Percentiles rank a stretch among this genome's conserved stretches.
Evolutionary conservation across 768 basidiomycete species (phyloP).

Genomic region (Lactarius quietus): DNA sequence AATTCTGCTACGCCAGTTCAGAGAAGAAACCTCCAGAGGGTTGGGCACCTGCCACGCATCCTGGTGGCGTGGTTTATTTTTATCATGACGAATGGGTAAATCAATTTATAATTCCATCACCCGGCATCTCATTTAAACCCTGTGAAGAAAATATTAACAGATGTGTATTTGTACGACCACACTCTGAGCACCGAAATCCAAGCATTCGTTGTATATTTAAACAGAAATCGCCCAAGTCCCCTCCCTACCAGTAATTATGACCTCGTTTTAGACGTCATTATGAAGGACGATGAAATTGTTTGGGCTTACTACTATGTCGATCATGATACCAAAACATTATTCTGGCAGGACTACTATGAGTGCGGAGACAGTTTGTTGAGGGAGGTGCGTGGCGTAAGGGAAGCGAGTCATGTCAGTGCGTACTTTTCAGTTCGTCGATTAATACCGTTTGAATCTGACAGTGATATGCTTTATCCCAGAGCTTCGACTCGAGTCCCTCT

Average conservation of each 20-base stretch:
- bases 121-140: not conserved
- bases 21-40: not conserved
- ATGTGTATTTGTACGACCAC: constrained; percentile 18
- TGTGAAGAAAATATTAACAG: constrained; percentile 13
- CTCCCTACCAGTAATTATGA: not conserved
- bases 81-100: constrained; percentile 1
- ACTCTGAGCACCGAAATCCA: not conserved
- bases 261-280: constrained; percentile 12
- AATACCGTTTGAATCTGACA: not conserved
- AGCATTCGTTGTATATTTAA: not conserved
- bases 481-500: constrained; percentile 9
- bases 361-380: not conserved
- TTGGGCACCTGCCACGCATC: constrained; percentile 6
- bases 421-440: not conserved
- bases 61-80: constrained; percentile 15
- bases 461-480: not conserved
- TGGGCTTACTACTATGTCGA: constrained; percentile 18
- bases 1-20: not conserved
- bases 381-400: not conserved
- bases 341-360: constrained; percentile 6
- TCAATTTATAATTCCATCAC: not conserved
- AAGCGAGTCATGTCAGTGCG: constrained; percentile 13
- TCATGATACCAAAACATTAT: constrained; percentile 7
- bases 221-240: too few species aligned
- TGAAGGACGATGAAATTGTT: not conserved